A percentile compares a stretch with the other conserved stretches of the same genome.
Evolutionary conservation across 306 rosid genomes (phyloP).

Genomic region (Fragaria ananassa): DNA sequence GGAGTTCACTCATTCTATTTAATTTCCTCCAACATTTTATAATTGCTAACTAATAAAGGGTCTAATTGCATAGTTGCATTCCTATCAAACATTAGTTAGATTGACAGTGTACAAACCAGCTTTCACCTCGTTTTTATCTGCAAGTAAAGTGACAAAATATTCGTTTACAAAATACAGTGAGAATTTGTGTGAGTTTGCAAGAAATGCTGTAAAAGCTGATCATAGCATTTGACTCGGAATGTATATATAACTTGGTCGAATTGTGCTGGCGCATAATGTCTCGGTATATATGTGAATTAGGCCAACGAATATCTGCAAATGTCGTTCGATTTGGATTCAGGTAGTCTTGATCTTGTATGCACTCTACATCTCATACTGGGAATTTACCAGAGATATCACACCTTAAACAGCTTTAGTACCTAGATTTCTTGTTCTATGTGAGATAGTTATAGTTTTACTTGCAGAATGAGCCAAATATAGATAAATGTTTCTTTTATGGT

Average conservation of each 20-base stretch:
- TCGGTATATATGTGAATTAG: neutral
- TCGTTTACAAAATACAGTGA: too few relatives aligned
- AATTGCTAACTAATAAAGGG: too few relatives aligned
- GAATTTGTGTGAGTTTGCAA: neutral
- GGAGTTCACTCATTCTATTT: too few relatives aligned
- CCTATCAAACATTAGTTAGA: too few relatives aligned
- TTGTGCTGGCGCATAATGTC: conserved; percentile 9
- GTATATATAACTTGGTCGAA: conserved; percentile 16
- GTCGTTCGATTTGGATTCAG: neutral
- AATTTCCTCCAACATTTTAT: too few relatives aligned
- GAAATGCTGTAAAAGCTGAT: neutral
- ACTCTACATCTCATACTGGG: neutral
- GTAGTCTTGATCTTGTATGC: neutral
- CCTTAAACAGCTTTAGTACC: neutral
- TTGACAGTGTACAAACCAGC: too few relatives aligned
- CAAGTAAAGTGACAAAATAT: too few relatives aligned
- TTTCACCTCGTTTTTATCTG: too few relatives aligned
- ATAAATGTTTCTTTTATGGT: neutral
- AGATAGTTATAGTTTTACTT: neutral
- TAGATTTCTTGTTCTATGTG: neutral
- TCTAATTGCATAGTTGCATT: too few relatives aligned
- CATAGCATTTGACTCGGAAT: neutral
- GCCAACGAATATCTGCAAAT: conserved; percentile 9
- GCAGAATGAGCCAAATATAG: neutral
- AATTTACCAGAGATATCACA: neutral